A percentile compares a stretch with the other conserved stretches of the same genome.
These are phyloP conservation scores for Gracilaria gracilis DNA, from an alignment of 23 red algal genomes.

Conservation along the genomic window DNA sequence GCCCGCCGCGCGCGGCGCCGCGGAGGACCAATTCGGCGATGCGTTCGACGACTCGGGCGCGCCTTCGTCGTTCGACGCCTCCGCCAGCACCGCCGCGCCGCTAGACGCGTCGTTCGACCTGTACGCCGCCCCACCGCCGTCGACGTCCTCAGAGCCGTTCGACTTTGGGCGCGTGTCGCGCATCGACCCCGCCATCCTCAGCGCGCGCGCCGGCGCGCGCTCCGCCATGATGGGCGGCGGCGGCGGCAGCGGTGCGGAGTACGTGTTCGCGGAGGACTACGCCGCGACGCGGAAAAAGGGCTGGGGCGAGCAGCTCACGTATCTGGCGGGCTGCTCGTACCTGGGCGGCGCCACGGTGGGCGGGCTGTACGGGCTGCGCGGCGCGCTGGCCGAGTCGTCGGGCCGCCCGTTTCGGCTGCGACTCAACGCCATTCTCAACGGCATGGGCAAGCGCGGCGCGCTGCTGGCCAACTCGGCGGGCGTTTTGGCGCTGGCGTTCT, in stretches of 20 bases:
- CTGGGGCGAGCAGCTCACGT: conserved; percentile 95
- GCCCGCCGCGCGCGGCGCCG: background rate
- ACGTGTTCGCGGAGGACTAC: conserved; percentile 85
- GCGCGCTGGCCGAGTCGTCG: conserved; percentile 39
- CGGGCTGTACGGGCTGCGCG: conserved; percentile 51
- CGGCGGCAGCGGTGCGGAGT: conserved; percentile 40
- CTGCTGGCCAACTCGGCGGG: conserved; percentile 72
- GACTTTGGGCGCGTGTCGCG: conserved; percentile 33
- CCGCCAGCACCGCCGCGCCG: background rate
- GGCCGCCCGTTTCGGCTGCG: conserved; percentile 71
- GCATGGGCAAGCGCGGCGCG: conserved; percentile 65
- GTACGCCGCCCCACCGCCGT: background rate
- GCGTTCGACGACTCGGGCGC: background rate
- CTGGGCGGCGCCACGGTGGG: conserved; percentile 63
- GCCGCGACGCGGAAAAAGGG: conserved; percentile 82
- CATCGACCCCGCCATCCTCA: conserved; percentile 44
- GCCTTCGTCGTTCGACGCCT: background rate
- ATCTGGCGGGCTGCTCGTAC: conserved; percentile 81
- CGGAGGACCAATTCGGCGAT: background rate
- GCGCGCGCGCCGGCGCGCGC: conserved; percentile 20
- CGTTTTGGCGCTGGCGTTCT: conserved; percentile 90
- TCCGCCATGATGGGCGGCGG: background rate
- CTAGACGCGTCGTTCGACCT: background rate
- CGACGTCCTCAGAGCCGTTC: background rate
- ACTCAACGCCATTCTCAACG: conserved; percentile 89